phyloP scores from a whole-genome alignment of 176 grass and related monocot species.

The Juncus inflexus region DNA sequence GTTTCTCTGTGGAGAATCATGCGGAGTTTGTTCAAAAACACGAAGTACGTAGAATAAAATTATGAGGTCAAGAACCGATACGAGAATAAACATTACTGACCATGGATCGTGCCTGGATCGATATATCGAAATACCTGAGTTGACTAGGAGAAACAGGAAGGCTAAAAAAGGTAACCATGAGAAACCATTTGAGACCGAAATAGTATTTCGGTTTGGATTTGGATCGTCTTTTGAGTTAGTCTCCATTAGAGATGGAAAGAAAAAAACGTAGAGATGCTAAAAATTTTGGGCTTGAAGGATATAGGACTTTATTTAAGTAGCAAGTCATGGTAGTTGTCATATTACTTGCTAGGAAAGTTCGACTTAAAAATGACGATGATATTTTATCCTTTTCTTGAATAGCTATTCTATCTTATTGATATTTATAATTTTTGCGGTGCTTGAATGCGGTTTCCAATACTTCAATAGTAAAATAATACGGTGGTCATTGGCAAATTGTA shows the following conservation, averaged over 20 bases:
- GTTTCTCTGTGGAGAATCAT: neutral
- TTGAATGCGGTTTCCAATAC: no score
- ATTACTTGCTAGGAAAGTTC: no score
- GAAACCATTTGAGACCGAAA: neutral
- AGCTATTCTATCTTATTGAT: no score
- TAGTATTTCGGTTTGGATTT: no score
- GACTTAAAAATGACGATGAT: no score
- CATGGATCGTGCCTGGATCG: slow-evolving; percentile 10
- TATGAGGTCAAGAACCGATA: slow-evolving; percentile 17
- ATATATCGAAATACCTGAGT: slow-evolving; percentile 14
- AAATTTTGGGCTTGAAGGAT: neutral
- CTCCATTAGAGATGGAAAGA: neutral
- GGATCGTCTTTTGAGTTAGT: neutral
- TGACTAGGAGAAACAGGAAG: slow-evolving; percentile 19
- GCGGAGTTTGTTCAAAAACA: slow-evolving; percentile 20
- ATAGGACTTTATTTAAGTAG: no score
- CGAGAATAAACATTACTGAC: slow-evolving; percentile 12
- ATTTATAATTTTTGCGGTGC: no score
- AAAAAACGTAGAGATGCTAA: neutral
- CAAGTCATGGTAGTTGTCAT: no score
- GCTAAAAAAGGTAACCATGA: neutral
- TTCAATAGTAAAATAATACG: no score
- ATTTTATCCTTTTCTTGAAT: no score
- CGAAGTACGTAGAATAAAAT: slow-evolving; percentile 12
- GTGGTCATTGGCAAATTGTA: no score